Conservation (phyloP, 1,139 yeast genomes). For the Magnusiomyces ingens region DNA sequence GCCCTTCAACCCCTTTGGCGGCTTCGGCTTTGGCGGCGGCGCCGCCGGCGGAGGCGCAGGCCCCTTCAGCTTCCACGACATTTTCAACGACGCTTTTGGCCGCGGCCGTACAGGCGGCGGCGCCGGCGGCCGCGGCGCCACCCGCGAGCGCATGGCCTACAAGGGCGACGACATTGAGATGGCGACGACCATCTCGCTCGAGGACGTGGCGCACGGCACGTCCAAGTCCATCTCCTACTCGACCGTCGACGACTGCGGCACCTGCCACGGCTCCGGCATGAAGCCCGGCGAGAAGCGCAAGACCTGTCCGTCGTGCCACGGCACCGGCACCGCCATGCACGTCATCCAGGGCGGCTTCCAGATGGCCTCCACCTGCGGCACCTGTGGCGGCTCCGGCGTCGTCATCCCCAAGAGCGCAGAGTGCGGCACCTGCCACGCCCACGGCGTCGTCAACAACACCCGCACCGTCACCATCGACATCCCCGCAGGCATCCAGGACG, state of each 20-base stretch:
- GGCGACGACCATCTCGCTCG: conserved; percentile 63
- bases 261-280: conserved; percentile 83
- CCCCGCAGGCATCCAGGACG: conserved; percentile 86
- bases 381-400: conserved; percentile 88
- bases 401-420: conserved; percentile 59
- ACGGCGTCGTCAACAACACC: conserved; percentile 67
- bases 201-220: conserved; percentile 80
- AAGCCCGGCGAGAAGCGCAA: conserved; percentile 68
- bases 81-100: conserved; percentile 73
- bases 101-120: conserved; percentile 35
- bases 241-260: conserved; percentile 67
- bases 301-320: conserved; percentile 85
- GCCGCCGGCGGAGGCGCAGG: conserved; percentile 28
- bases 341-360: conserved; percentile 89
- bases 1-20: conserved; percentile 33
- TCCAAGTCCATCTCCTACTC: conserved; percentile 61
- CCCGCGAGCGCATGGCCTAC: conserved; percentile 47
- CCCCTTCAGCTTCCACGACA: conserved; percentile 70
- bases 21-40: conserved; percentile 51
- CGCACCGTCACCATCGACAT: conserved; percentile 72
- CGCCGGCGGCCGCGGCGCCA: conserved; percentile 26
- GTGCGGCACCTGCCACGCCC: conserved; percentile 79
- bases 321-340: conserved; percentile 87
- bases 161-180: conserved; percentile 89
- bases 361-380: conserved; percentile 87